phyloP scores from a whole-genome alignment of 345 rosid species.

The Corchorus olitorius region DNA sequence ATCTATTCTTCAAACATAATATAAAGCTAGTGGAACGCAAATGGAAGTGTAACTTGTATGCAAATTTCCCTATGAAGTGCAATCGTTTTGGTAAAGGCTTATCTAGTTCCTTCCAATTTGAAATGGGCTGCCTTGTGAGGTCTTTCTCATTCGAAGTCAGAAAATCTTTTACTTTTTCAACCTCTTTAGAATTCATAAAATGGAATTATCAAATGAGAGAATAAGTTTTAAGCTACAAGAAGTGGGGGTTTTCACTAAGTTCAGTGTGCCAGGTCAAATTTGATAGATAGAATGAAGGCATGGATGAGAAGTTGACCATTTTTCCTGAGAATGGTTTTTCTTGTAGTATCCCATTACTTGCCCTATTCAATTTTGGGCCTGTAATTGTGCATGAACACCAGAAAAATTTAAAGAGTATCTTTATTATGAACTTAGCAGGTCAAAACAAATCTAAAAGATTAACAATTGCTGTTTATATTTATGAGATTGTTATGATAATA shows the following conservation, averaged over 20 bases:
- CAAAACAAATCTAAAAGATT: background rate
- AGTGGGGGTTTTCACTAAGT: background rate
- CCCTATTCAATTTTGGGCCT: background rate
- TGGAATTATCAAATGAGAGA: background rate
- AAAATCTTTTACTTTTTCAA: background rate
- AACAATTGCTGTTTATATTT: background rate
- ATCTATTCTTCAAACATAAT: background rate
- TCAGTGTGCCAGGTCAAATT: background rate
- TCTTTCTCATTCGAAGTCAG: background rate
- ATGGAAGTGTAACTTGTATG: background rate
- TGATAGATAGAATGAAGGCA: conserved; percentile 5
- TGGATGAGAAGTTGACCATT: background rate
- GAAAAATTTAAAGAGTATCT: background rate
- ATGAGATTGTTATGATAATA: background rate
- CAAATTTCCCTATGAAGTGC: background rate
- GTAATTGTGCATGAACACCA: background rate
- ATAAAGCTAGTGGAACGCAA: background rate
- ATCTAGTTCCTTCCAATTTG: background rate
- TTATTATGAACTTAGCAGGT: background rate
- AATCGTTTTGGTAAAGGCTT: background rate
- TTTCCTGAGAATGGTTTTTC: background rate
- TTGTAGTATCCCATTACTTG: background rate
- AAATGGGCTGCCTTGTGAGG: background rate
- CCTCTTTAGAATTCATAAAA: background rate
- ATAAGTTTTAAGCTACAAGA: background rate